Evolutionary conservation across 192 early-diverging fungal species (phyloP).

Genomic region (Coemansia sp.): DNA sequence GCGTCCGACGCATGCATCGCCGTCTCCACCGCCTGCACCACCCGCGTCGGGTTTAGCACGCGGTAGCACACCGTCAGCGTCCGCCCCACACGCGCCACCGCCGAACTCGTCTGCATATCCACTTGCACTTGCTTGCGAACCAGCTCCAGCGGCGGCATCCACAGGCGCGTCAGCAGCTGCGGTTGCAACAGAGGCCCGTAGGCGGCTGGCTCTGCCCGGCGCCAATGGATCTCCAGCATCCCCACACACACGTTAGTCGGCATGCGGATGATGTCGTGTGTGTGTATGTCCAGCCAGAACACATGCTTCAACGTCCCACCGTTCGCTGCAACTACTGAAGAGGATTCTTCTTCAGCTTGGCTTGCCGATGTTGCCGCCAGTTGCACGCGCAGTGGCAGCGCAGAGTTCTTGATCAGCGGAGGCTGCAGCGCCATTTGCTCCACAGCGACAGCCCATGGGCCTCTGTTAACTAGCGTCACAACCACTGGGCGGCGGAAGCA

Average conservation of each 20-base stretch:
- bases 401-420: not conserved
- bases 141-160: constrained; percentile 32
- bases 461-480: constrained; percentile 25
- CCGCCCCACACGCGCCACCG: constrained; percentile 39
- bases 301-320: constrained; percentile 21
- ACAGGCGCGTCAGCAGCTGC: constrained; percentile 19
- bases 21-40: constrained; percentile 18
- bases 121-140: constrained; percentile 22
- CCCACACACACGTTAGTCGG: constrained; percentile 24
- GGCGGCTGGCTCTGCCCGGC: not conserved
- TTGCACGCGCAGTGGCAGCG: constrained; percentile 11
- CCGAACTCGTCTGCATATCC: constrained; percentile 1
- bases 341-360: not conserved
- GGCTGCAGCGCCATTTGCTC: constrained; percentile 19
- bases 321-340: not conserved
- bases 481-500: constrained; percentile 41
- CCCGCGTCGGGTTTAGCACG: constrained; percentile 30
- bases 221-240: constrained; percentile 33
- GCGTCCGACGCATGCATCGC: constrained; percentile 40
- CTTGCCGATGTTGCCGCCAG: constrained; percentile 5
- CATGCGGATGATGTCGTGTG: constrained; percentile 31
- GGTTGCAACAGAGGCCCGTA: no score
- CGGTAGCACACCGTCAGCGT: constrained; percentile 24
- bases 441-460: constrained; percentile 28
- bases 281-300: constrained; percentile 37